These are phyloP conservation scores for Vitis riparia DNA, from an alignment of 164 flowering plant species.

Conservation along the genomic window DNA sequence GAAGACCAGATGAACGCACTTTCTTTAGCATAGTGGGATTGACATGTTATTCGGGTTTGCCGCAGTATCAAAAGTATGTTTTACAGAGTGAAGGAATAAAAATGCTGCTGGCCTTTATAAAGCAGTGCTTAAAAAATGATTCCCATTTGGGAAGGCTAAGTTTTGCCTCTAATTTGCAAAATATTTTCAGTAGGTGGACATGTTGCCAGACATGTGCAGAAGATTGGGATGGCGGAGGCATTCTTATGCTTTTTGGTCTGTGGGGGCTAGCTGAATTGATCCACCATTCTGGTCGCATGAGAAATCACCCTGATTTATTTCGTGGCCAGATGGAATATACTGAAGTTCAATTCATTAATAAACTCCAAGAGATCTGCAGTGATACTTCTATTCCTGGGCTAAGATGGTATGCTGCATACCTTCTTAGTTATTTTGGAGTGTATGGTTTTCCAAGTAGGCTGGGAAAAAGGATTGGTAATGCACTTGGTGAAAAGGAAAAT, in stretches of 20 bases:
- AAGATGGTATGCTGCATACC: slow-evolving; percentile 65
- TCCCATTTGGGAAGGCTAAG: slow-evolving; percentile 27
- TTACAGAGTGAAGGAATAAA: slow-evolving; percentile 34
- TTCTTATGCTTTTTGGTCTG: slow-evolving; percentile 53
- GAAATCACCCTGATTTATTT: slow-evolving; percentile 16
- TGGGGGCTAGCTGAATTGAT: slow-evolving; percentile 63
- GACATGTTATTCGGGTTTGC: slow-evolving; percentile 45
- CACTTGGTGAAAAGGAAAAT: slow-evolving; percentile 41
- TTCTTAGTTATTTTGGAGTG: slow-evolving; percentile 59
- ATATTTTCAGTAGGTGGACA: slow-evolving; percentile 20
- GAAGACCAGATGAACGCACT: slow-evolving; percentile 26
- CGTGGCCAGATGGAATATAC: slow-evolving; percentile 15
- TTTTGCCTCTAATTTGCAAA: slow-evolving; percentile 38
- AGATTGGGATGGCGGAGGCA: slow-evolving; percentile 77
- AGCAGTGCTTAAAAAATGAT: slow-evolving; percentile 43
- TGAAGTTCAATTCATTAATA: slow-evolving; percentile 34
- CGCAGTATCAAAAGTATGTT: slow-evolving; percentile 35
- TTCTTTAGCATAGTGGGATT: slow-evolving; percentile 47
- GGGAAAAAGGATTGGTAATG: slow-evolving; percentile 53
- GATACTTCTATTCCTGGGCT: slow-evolving; percentile 44
- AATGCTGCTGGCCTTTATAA: slow-evolving; percentile 33
- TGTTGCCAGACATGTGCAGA: slow-evolving; percentile 54
- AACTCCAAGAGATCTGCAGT: slow-evolving; percentile 43
- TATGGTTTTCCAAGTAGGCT: slow-evolving; percentile 72
- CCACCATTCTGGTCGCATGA: slow-evolving; percentile 15